Percentiles rank a stretch among this genome's conserved stretches.
These are phyloP conservation scores for Lizonia empirigonia DNA, from an alignment of 2,329 filamentous ascomycete genomes.

Conservation along the genomic window DNA sequence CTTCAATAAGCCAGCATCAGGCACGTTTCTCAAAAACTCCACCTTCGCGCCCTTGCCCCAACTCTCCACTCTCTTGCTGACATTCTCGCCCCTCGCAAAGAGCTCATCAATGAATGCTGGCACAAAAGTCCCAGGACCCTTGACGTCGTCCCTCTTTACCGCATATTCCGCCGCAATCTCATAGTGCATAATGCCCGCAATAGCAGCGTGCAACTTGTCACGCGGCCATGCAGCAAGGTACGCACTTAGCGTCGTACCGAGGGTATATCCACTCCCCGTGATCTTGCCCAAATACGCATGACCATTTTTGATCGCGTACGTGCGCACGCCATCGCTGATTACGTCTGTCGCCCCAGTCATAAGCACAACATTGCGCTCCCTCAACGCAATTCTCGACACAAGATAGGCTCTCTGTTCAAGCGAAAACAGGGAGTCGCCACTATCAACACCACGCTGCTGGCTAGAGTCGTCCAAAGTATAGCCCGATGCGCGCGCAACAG, in stretches of 20 bases:
- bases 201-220: conserved; percentile 65
- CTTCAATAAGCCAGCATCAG: conserved; percentile 29
- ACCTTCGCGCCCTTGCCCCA: conserved; percentile 24
- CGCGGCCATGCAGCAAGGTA: conserved; percentile 61
- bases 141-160: conserved; percentile 63
- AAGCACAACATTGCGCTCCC: conserved; percentile 74
- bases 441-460: conserved; percentile 86
- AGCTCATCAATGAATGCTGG: conserved; percentile 81
- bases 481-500: conserved; percentile 63
- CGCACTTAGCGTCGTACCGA: conserved; percentile 81
- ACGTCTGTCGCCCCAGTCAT: conserved; percentile 83
- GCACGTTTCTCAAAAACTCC: conserved; percentile 24
- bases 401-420: conserved; percentile 64
- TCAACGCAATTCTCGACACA: conserved; percentile 68
- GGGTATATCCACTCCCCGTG: conserved; percentile 78
- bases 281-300: conserved; percentile 72
- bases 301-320: conserved; percentile 75
- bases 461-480: conserved; percentile 47
- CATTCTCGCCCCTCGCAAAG: conserved; percentile 38
- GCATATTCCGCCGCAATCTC: conserved; percentile 77
- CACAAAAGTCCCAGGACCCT: conserved; percentile 84
- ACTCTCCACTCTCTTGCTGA: conserved; percentile 19
- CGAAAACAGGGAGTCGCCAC: conserved; percentile 61
- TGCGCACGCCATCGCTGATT: conserved; percentile 73
- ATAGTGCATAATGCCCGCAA: conserved; percentile 77